Evolutionary conservation across 768 basidiomycete genomes (phyloP).

Genomic region (Panus rudis): DNA sequence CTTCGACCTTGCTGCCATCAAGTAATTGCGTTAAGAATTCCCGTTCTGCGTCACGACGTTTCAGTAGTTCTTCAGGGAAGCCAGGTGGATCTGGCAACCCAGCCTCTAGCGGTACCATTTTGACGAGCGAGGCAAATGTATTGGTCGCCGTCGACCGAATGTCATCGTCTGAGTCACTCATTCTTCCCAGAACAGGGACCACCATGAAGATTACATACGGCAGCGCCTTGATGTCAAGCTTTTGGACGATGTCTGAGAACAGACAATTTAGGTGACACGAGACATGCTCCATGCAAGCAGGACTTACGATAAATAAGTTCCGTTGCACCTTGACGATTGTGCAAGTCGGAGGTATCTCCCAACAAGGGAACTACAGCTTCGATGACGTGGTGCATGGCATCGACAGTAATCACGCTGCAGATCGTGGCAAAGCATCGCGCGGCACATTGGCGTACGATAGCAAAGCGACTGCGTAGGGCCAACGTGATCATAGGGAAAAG

Average conservation of each 20-base stretch:
- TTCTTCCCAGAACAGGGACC: conserved; percentile 91
- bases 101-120: conserved; percentile 97
- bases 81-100: conserved; percentile 95
- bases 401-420: conserved; percentile 76
- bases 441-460: conserved; percentile 84
- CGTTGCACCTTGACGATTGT: conserved; percentile 82
- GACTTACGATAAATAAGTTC: conserved; percentile 88
- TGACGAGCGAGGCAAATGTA: conserved; percentile 93
- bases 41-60: conserved; percentile 80
- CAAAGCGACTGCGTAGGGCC: conserved; percentile 79
- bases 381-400: conserved; percentile 88
- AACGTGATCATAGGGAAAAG: conserved; percentile 72
- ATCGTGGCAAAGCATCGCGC: conserved; percentile 84
- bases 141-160: conserved; percentile 93
- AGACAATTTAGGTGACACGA: background rate
- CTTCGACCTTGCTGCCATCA: conserved; percentile 91
- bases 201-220: conserved; percentile 97
- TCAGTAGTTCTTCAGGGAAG: conserved; percentile 82
- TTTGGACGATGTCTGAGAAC: conserved; percentile 76
- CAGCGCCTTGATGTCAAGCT: conserved; percentile 87
- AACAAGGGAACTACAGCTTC: conserved; percentile 76
- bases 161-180: conserved; percentile 92
- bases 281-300: background rate
- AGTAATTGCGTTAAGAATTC: conserved; percentile 90
- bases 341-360: conserved; percentile 64